Evolutionary conservation across 1,284 basidiomycete genomes (phyloP).

Genomic region (Amylostereum areolatum): DNA sequence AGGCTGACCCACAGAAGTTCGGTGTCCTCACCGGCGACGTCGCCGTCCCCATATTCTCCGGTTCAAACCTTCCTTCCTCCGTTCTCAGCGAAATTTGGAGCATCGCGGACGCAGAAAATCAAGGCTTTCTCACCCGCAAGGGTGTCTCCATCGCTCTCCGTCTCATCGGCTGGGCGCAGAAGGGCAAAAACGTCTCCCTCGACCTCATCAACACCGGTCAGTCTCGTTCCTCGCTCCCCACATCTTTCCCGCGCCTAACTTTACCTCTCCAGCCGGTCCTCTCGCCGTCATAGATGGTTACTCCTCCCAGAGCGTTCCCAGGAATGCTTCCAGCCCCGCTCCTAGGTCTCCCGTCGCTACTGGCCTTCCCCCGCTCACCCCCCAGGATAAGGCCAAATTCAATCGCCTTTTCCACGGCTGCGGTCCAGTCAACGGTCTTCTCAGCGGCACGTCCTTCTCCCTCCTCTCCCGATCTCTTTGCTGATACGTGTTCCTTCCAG

Average conservation of each 20-base stretch:
- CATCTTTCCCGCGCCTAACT: conserved; percentile 2
- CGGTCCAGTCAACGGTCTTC: conserved; percentile 70
- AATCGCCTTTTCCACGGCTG: conserved; percentile 70
- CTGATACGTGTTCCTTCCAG: conserved; percentile 26
- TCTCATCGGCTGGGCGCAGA: conserved; percentile 91
- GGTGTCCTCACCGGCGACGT: conserved; percentile 82
- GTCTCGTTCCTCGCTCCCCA: conserved; percentile 22
- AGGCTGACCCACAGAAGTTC: conserved; percentile 68
- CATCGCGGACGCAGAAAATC: conserved; percentile 89
- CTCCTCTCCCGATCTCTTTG: not conserved
- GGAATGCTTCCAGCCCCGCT: conserved; percentile 50
- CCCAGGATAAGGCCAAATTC: conserved; percentile 82
- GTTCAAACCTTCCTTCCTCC: conserved; percentile 72
- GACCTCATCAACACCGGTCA: conserved; percentile 63
- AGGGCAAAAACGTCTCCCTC: conserved; percentile 66
- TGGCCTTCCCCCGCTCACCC: conserved; percentile 59
- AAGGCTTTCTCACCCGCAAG: conserved; percentile 84
- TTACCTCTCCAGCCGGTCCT: conserved; percentile 61
- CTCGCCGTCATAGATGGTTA: conserved; percentile 78
- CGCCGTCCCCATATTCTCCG: conserved; percentile 76
- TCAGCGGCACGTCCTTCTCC: conserved; percentile 50
- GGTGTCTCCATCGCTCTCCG: conserved; percentile 84
- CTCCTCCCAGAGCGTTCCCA: conserved; percentile 33
- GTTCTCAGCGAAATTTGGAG: conserved; percentile 92
- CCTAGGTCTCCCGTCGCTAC: conserved; percentile 54